Conservation (phyloP, 1,284 basidiomycete genomes). For the Boletellus deceptivus region DNA sequence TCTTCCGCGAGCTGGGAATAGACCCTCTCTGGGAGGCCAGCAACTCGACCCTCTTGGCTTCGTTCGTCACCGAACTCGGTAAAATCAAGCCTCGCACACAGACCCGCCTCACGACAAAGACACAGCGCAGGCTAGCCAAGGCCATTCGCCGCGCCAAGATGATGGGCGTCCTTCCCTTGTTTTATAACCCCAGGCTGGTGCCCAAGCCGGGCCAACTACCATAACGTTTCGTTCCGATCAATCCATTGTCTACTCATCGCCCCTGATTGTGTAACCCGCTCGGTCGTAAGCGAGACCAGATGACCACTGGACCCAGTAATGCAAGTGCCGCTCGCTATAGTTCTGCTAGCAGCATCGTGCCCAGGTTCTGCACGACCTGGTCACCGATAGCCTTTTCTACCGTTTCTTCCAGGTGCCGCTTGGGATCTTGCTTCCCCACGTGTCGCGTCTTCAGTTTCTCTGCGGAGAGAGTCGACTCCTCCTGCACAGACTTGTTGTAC, state of each 20-base stretch:
- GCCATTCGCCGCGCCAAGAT: slow-evolving; percentile 89
- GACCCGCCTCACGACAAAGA: slow-evolving; percentile 79
- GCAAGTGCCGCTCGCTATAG: slow-evolving; percentile 41
- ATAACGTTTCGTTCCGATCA: slow-evolving; percentile 1
- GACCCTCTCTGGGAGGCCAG: slow-evolving; percentile 67
- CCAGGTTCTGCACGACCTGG: slow-evolving; percentile 92
- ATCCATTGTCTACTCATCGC: background rate
- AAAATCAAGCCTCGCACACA: slow-evolving; percentile 72
- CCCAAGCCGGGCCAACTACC: slow-evolving; percentile 17
- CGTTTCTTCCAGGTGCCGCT: slow-evolving; percentile 92
- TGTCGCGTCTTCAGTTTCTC: slow-evolving; percentile 95
- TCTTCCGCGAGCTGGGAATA: slow-evolving; percentile 64
- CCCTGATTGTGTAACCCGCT: slow-evolving; percentile 15
- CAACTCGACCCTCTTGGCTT: slow-evolving; percentile 68
- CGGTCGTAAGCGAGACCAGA: background rate
- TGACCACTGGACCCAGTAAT: background rate
- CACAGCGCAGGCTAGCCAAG: slow-evolving; percentile 80
- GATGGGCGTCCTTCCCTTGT: slow-evolving; percentile 84
- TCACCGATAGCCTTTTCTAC: slow-evolving; percentile 97
- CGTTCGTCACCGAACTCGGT: slow-evolving; percentile 81
- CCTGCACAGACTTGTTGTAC: slow-evolving; percentile 95
- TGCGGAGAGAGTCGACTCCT: slow-evolving; percentile 87
- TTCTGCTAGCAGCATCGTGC: slow-evolving; percentile 89
- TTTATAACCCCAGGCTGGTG: slow-evolving; percentile 43
- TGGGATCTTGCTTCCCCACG: slow-evolving; percentile 97